Evolutionary conservation across 495 filamentous ascomycete genomes (phyloP), one percentile per base, ranked within the genome.

Genomic region (Cladorrhinum samala): DNA sequence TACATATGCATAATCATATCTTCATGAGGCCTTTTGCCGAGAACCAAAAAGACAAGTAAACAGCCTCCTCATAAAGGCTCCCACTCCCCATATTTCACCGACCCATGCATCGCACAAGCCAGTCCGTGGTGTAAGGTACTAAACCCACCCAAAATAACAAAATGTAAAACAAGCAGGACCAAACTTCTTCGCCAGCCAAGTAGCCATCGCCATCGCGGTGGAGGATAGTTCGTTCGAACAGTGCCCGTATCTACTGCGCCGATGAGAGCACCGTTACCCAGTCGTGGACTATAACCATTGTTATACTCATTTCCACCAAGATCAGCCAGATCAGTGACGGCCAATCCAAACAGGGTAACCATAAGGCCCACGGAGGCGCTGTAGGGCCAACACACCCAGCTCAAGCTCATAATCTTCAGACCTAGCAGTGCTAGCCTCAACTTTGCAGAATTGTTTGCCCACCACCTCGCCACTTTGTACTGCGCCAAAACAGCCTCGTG

Each of bases 321-420:
- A 51, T 43, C 64, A 55, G 43, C 62, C 33, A 77, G 36, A 47
- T 76, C 75, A 44, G 74, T 42, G 6, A 59, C 68, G 16, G 72
- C 73, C 38, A 75, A 48, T 2, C 56, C 59, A 21, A 76, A 50
- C 2, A 76, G 52, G 3, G 62, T 64, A n/a, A 50, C 57, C 23
- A 70, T 57, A 13, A 72, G 49, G 13, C 62, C 57, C 50, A 68
- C 52, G 20, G 50, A 68, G 14, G 65, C 59, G 41, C 63, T 71
- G 45, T 72, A 77, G 0, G 75, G 75, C 70, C 72, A 77, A 46
- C 75, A 77, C 8, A 58, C 46, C 51, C 65, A 69, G 4, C 65
- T 57, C 13, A 77, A 45, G n/a, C 68, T 70, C 19, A 65, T 20
- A 6, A 77, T 56, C 62, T 77, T 77, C 18, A 62, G 27, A 1